Percentiles rank a stretch among this genome's conserved stretches.
Conservation (phyloP, 805 yeast species). For the Novakomyces olei region DNA sequence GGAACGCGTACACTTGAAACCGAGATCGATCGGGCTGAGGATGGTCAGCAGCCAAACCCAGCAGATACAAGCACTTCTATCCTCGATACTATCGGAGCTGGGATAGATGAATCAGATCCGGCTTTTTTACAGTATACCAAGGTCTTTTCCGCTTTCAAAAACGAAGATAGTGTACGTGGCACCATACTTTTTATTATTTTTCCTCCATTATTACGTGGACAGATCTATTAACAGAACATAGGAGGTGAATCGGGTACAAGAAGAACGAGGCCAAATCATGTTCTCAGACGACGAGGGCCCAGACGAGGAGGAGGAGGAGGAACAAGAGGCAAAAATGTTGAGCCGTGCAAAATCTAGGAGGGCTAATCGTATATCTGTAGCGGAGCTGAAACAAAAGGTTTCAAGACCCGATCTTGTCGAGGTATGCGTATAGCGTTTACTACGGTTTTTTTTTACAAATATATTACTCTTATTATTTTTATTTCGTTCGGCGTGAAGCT, state of each 20-base stretch:
- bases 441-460: not conserved
- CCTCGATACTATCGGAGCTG: not conserved
- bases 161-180: not conserved
- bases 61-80: not conserved
- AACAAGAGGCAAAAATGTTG: slow-evolving; percentile 12
- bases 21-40: not conserved
- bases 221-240: not conserved
- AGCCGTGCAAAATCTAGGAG: slow-evolving; percentile 29
- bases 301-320: slow-evolving; percentile 13
- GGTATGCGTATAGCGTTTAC: slow-evolving; percentile 2
- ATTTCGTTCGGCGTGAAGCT: too few relatives aligned
- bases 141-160: not conserved
- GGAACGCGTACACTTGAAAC: too few relatives aligned
- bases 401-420: slow-evolving; percentile 53
- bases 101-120: not conserved
- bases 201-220: not conserved
- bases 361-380: slow-evolving; percentile 37
- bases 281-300: slow-evolving; percentile 16
- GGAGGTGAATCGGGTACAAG: slow-evolving; percentile 1
- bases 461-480: slow-evolving; percentile 3
- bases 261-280: slow-evolving; percentile 15
- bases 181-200: not conserved
- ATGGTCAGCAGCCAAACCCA: not conserved
- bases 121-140: not conserved
- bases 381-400: slow-evolving; percentile 40